Evolutionary conservation across 2,329 filamentous ascomycete species (phyloP).

Genomic region (Colletotrichum sp.): DNA sequence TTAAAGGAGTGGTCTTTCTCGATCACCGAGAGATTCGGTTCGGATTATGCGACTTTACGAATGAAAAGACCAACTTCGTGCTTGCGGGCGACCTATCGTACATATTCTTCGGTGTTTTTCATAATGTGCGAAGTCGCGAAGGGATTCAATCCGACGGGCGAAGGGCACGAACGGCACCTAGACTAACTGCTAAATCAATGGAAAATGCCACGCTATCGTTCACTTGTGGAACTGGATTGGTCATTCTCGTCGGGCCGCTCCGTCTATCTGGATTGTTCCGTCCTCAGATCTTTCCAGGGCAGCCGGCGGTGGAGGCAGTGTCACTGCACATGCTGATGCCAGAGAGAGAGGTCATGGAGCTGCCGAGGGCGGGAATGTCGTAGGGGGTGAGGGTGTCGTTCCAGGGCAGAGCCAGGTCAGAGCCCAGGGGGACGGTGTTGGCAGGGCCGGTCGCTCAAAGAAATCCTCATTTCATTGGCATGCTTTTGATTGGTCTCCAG

Average conservation of each 20-base stretch:
- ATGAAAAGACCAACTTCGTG: background rate
- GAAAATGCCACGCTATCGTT: background rate
- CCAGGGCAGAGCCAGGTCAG: too few species aligned
- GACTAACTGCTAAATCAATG: background rate
- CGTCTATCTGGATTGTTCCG: background rate
- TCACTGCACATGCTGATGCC: too few species aligned
- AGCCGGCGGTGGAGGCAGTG: too few species aligned
- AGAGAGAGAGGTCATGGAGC: too few species aligned
- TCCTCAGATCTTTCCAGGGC: background rate
- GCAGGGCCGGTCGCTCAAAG: background rate
- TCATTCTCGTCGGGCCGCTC: background rate
- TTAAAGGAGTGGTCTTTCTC: fast-evolving
- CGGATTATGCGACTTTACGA: background rate
- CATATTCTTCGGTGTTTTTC: background rate
- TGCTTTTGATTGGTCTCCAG: background rate
- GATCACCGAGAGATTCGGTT: background rate
- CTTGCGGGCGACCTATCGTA: background rate
- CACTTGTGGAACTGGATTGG: background rate
- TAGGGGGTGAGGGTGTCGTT: too few species aligned
- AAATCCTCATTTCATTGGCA: background rate
- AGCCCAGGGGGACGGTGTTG: too few species aligned
- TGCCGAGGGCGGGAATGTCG: too few species aligned
- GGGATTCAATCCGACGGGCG: fast-evolving
- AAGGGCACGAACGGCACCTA: background rate
- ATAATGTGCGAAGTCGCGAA: background rate